Evolutionary conservation across 768 basidiomycete genomes (phyloP), one percentile per base, ranked within the genome.

Genomic region (Boletellus ananas): DNA sequence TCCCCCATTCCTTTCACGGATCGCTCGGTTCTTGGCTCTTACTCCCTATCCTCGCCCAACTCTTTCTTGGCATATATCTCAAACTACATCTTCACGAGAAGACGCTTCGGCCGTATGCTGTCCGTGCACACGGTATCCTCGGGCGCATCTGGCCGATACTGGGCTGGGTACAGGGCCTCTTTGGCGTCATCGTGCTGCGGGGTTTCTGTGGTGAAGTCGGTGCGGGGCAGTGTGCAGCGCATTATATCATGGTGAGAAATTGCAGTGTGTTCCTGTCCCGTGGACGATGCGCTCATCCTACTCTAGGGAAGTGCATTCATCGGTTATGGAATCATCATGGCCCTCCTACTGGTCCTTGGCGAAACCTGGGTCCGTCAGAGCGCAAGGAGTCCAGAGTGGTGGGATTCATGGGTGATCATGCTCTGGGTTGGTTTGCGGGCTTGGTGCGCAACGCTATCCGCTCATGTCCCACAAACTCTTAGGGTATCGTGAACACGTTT

Each of bases 71-170:
- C 4, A 79, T 91, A 38, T 97, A 95, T 69, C 84, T 97, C 58
- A 96, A 95, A 69, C 72, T 94, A 7, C 94, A 96, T 66, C 84
- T 96, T 23, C 78, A 94, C 54, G 90, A 95, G 68, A 75, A 76
- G 51, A 80, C 83, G 2, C 54, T 85, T 10, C 77, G 94, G 35
- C 87, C 86, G 1, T 87, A 76, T 61, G 83, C 84, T 0, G 87
- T 91, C 4, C 66, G 71, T 4, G 71, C 72, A 1, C 94, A 95
- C 57, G 85, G 89, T 0, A 58, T 89, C n/a, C 69, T 96, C 14
- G 94, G 94, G 13, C 94, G 87, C 64, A 54, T 73, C 10, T 96
- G 88, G 64, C 93, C 94, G 0, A 70, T 95, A 48, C 60, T 95
- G 9, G 94, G 85, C 7, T 95, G 94, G 94, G 74, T 74, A 1